Percentiles rank a stretch among this genome's conserved stretches.
phyloP scores from a whole-genome alignment of 805 yeast genomes.

The Kodamaea kakaduensis region DNA sequence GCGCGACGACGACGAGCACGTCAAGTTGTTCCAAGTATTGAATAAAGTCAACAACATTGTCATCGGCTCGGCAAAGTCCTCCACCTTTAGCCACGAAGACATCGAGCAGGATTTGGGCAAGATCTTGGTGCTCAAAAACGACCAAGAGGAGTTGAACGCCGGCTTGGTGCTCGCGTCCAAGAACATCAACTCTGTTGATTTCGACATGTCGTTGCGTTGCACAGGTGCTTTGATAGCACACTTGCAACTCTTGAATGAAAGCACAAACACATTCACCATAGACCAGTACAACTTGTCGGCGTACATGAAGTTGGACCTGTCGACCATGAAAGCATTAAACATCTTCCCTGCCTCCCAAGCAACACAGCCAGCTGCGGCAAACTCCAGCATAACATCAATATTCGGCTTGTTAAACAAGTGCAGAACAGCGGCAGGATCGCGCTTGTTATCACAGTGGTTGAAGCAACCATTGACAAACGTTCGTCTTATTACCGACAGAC shows the following conservation, averaged over 20 bases:
- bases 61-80: conserved; percentile 52
- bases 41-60: conserved; percentile 73
- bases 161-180: conserved; percentile 51
- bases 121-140: conserved; percentile 42
- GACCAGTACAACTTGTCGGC: conserved; percentile 68
- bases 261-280: conserved; percentile 52
- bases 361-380: conserved; percentile 7
- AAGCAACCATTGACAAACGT: conserved; percentile 85
- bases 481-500: conserved; percentile 60
- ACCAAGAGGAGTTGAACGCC: conserved; percentile 17
- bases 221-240: conserved; percentile 68
- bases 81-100: conserved; percentile 61
- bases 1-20: conserved; percentile 45
- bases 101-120: conserved; percentile 76
- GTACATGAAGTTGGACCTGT: conserved; percentile 85
- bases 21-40: conserved; percentile 65
- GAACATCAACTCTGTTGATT: conserved; percentile 44
- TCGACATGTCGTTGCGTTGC: conserved; percentile 53
- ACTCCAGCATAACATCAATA: conserved; percentile 42
- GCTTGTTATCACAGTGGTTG: conserved; percentile 88
- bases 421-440: conserved; percentile 83
- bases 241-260: conserved; percentile 58
- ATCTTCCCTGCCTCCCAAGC: conserved; percentile 42
- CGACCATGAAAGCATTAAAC: conserved; percentile 85
- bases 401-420: conserved; percentile 86